Percentiles rank a stretch among this genome's conserved stretches.
Conservation (phyloP, 495 filamentous ascomycete species). For the Penicillium argentinense region DNA sequence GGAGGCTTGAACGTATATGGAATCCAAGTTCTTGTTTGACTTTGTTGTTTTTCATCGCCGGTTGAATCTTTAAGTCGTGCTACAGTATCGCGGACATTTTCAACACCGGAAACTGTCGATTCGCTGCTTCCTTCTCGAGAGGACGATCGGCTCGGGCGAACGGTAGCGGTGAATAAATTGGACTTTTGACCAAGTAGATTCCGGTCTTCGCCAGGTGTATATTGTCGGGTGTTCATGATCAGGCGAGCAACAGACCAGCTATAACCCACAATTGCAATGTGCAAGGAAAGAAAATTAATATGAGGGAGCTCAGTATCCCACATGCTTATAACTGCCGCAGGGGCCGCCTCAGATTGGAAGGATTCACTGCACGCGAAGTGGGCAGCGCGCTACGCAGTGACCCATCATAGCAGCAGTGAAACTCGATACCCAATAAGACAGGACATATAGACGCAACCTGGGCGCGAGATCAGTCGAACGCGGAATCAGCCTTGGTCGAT, state of each 20-base stretch:
- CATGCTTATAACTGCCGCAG: background rate
- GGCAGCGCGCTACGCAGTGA: too few species aligned
- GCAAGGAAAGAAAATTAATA: background rate
- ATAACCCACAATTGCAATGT: background rate
- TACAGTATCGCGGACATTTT: background rate
- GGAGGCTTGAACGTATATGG: constrained; percentile 15
- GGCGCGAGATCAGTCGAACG: too few species aligned
- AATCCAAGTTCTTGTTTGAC: constrained; percentile 3
- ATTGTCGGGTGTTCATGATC: background rate
- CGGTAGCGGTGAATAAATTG: constrained; percentile 9
- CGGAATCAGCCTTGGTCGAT: too few species aligned
- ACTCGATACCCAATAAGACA: too few species aligned
- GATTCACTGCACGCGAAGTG: too few species aligned
- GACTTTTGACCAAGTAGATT: constrained; percentile 6
- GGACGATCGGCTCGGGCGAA: constrained; percentile 13
- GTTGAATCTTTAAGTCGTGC: background rate
- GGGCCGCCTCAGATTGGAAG: too few species aligned
- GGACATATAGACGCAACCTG: too few species aligned
- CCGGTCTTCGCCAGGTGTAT: background rate
- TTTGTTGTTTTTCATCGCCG: background rate
- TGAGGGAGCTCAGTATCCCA: background rate
- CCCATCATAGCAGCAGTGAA: too few species aligned
- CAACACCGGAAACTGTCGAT: background rate
- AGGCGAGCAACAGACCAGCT: background rate
- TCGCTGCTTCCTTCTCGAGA: background rate